Percentiles rank a stretch among this genome's conserved stretches.
Evolutionary conservation across 2,329 filamentous ascomycete genomes (phyloP).

Genomic region (Pseudogymnoascus sp.): DNA sequence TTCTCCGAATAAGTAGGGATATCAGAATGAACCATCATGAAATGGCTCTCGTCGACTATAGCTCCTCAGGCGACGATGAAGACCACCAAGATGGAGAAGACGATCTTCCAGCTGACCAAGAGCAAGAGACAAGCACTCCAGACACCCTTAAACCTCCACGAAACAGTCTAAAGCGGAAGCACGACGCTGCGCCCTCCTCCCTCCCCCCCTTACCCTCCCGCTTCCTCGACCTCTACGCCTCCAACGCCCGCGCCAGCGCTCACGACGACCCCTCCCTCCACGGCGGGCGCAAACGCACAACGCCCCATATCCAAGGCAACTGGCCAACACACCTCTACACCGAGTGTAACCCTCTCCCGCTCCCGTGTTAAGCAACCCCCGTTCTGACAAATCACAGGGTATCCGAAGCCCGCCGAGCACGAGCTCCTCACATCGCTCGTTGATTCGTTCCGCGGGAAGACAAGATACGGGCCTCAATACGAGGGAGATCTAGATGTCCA

Average conservation of each 20-base stretch:
- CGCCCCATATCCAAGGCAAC: conserved; percentile 77
- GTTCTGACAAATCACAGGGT: conserved; percentile 39
- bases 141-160: not conserved
- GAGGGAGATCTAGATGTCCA: conserved; percentile 40
- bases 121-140: not conserved
- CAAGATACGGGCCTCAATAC: conserved; percentile 17
- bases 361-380: not conserved
- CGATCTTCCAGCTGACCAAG: not conserved
- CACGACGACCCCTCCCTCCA: conserved; percentile 79
- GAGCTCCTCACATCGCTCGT: conserved; percentile 38
- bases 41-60: conserved; percentile 62
- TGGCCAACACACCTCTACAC: conserved; percentile 92
- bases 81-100: not conserved
- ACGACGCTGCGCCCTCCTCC: conserved; percentile 1
- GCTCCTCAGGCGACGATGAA: conserved; percentile 40
- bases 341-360: conserved; percentile 60
- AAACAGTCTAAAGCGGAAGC: conserved; percentile 8
- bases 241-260: conserved; percentile 67
- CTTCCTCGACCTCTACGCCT: conserved; percentile 87
- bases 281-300: conserved; percentile 71
- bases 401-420: conserved; percentile 43
- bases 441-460: conserved; percentile 25
- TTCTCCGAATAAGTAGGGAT: not conserved
- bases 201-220: conserved; percentile 68
- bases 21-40: conserved; percentile 4